Evolutionary conservation across 345 rosid species (phyloP).

Genomic region (Euphorbia peplus): DNA sequence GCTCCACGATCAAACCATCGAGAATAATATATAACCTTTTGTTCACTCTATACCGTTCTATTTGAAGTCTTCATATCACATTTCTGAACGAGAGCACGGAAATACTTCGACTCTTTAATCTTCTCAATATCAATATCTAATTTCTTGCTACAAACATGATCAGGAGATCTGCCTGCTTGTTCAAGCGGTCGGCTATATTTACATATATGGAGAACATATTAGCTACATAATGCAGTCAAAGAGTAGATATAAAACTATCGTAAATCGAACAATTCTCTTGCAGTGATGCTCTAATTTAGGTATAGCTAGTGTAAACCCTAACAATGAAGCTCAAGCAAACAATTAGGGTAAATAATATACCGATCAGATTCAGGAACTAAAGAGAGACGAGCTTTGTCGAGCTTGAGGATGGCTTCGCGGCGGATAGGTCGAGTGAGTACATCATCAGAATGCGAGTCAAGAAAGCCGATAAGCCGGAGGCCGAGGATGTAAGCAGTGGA

Average conservation of each 20-base stretch:
- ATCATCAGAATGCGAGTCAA: conserved; percentile 75
- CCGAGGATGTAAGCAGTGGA: conserved; percentile 64
- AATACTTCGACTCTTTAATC: conserved; percentile 67
- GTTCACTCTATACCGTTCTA: conserved; percentile 37
- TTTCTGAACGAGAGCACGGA: conserved; percentile 45
- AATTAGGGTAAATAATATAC: conserved; percentile 28
- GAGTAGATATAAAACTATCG: not conserved
- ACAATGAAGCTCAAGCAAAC: not conserved
- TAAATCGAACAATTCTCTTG: not conserved
- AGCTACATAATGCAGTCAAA: conserved; percentile 2
- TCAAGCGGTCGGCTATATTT: conserved; percentile 79
- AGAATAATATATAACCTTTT: not conserved
- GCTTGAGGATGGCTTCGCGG: conserved; percentile 56
- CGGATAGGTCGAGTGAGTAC: conserved; percentile 63
- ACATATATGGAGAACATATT: conserved; percentile 19
- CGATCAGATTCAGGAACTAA: conserved; percentile 74
- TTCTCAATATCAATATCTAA: conserved; percentile 50
- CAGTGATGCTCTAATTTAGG: not conserved
- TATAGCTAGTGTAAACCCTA: too few relatives aligned
- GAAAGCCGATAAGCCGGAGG: conserved; percentile 87
- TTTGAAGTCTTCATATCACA: conserved; percentile 33
- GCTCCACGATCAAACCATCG: not conserved
- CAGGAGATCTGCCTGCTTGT: conserved; percentile 60
- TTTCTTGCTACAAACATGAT: conserved; percentile 48
- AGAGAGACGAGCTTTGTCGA: conserved; percentile 54